Base-by-base conservation (phyloP, 2,329 filamentous ascomycete species). In the Pestalotiopsis sp. region DNA sequence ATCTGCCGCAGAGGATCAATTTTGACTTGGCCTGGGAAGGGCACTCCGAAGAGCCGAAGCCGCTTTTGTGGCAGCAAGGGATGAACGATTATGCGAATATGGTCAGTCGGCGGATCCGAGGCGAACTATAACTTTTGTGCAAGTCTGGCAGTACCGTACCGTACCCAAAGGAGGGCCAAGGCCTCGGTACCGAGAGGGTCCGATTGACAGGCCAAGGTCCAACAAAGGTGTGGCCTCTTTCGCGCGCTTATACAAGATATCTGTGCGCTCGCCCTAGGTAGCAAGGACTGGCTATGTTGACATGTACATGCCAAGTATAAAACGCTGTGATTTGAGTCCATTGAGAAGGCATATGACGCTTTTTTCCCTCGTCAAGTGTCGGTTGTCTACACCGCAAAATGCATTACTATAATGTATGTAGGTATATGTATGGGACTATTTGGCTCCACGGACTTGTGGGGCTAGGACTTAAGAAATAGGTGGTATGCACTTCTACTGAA, bases 41-140 rank as follows among this genome's bases (percentile, higher is more conserved):
- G 66, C 67, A 25, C 71, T 69, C 69, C 68, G 67, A 71, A 56
- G 61, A 68, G 57, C 69, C 68, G 69, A 69, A 66, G 69, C 61
- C 62, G 63, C 36, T 27, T 52, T 70, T 61, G 65, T 70, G 67
- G 64, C 71, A 49, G 62, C 69, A 65, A 41, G 59, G 64, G 59
- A 69, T 57, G 67, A 52, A 59, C 69, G 25, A 67, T 71, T 67
- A 71, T 72, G 69, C 68, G 68, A 62, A 64, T 58, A 67, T 12
- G 14, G 38, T 17, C 9, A 17, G 25, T 64, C 17, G n/a, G 31
- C 36, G 31, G n/a, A 38, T 45, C 23, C 17, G n/a, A n/a, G 36
- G 6, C 31, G 23, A 59, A 62, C 36, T 39, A 36, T 62, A 17
- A 36, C 17, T 13, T 25, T 20, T n/a, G 27, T 59, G 20, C 9